A percentile compares a stretch with the other conserved stretches of the same genome.
These are phyloP conservation scores for Colletotrichum caudatum DNA, from an alignment of 2,329 filamentous ascomycete genomes.

Conservation along the genomic window DNA sequence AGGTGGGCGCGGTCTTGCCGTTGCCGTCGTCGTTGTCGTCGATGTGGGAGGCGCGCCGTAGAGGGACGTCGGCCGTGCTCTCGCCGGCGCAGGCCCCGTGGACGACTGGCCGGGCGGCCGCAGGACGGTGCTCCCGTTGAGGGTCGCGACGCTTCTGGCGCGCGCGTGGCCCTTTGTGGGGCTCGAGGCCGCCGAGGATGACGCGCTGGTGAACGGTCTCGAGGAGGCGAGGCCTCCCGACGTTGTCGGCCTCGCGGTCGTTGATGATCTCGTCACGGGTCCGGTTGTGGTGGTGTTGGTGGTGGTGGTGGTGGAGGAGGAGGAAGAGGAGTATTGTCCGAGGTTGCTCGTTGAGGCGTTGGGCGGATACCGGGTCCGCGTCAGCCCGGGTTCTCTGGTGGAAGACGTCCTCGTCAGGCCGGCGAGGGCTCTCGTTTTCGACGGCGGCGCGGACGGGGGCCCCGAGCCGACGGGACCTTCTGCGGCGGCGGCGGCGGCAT, in stretches of 20 bases:
- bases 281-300: conserved; percentile 34
- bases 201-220: background rate
- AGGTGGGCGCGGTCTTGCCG: conserved; percentile 18
- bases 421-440: background rate
- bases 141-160: conserved; percentile 56
- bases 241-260: conserved; percentile 45
- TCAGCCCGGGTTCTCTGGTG: conserved; percentile 8
- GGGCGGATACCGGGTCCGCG: conserved; percentile 35
- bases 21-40: background rate
- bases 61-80: conserved; percentile 27
- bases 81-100: conserved; percentile 28
- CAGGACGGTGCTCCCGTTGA: conserved; percentile 54
- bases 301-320: background rate
- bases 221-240: conserved; percentile 46
- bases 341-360: conserved; percentile 45
- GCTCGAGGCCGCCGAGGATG: conserved; percentile 36
- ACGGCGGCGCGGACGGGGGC: background rate
- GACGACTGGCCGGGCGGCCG: conserved; percentile 51
- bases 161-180: conserved; percentile 50
- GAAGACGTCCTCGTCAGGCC: conserved; percentile 26
- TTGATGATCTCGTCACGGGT: conserved; percentile 20
- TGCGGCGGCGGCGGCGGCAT: conserved; percentile 11
- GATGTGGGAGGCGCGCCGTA: conserved; percentile 27
- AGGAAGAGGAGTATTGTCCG: conserved; percentile 13
- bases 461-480: conserved; percentile 7